Conservation (phyloP, 371 early-diverging fungal genomes). For the Smittium mucronatum region DNA sequence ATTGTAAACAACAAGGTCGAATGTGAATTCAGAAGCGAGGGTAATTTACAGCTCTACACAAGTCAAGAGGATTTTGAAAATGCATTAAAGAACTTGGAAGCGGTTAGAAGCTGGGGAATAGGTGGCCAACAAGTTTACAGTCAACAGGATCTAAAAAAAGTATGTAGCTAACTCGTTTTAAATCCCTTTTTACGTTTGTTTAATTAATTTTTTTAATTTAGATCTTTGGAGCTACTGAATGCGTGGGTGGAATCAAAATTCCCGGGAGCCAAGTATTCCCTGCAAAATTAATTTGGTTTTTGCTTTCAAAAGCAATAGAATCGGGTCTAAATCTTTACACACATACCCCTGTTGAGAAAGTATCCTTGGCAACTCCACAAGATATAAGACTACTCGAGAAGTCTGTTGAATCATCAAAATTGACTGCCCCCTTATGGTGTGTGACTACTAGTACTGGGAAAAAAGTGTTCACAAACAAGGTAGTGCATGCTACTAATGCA, state of each 20-base stretch:
- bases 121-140: conserved; percentile 1
- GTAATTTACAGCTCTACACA: conserved; percentile 8
- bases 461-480: conserved; percentile 9
- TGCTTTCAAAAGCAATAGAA: conserved; percentile 12
- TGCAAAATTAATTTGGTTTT: conserved; percentile 14
- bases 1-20: conserved; percentile 8
- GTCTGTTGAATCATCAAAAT: too few species aligned
- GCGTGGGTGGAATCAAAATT: conserved; percentile 10
- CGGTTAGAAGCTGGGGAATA: conserved; percentile 8
- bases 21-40: conserved; percentile 13
- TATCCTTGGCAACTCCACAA: conserved; percentile 6
- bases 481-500: conserved; percentile 18
- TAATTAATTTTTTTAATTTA: neutral
- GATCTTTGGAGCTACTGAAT: conserved; percentile 9
- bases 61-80: conserved; percentile 7
- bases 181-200: neutral
- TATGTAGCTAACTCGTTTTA: neutral
- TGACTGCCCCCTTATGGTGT: too few species aligned
- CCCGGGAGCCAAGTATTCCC: conserved; percentile 18
- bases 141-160: neutral
- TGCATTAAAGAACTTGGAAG: conserved; percentile 5
- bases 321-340: conserved; percentile 16
- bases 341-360: conserved; percentile 16
- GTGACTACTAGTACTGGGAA: conserved; percentile 12
- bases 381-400: too few species aligned